Evolutionary conservation across 208 protist species (phyloP).

Genomic region (Trypanosoma boissoni): DNA sequence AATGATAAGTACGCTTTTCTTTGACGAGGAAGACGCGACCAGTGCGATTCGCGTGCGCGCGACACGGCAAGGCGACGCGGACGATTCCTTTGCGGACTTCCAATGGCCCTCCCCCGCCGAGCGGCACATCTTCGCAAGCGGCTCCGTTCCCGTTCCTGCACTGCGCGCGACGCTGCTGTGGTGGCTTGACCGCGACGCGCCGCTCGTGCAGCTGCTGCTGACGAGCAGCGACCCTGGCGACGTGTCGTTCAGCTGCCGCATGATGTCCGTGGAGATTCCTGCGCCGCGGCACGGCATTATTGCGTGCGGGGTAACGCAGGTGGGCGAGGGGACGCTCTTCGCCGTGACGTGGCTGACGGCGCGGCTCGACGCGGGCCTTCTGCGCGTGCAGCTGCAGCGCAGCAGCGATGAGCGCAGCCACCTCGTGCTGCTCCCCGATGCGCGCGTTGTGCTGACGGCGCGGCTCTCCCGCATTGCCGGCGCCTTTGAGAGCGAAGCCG

Average conservation of each 20-base stretch:
- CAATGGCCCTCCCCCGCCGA: background rate
- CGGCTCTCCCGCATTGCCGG: slow-evolving; percentile 23
- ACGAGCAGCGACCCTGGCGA: slow-evolving; percentile 46
- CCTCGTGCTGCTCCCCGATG: slow-evolving; percentile 46
- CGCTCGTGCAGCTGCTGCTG: slow-evolving; percentile 50
- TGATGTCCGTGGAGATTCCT: slow-evolving; percentile 65
- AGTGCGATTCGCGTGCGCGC: slow-evolving; percentile 46
- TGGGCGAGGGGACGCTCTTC: slow-evolving; percentile 39
- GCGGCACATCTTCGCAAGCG: slow-evolving; percentile 17
- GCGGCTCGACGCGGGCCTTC: slow-evolving; percentile 28
- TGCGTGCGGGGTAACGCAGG: slow-evolving; percentile 62
- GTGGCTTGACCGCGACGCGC: slow-evolving; percentile 62
- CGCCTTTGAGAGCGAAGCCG: slow-evolving; percentile 20
- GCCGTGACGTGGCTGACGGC: slow-evolving; percentile 60
- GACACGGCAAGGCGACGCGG: slow-evolving; percentile 5
- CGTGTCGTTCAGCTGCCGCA: slow-evolving; percentile 44
- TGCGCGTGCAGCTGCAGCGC: slow-evolving; percentile 57
- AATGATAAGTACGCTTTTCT: slow-evolving; percentile 81
- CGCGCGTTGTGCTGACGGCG: slow-evolving; percentile 36
- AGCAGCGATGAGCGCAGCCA: slow-evolving; percentile 44
- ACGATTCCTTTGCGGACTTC: background rate
- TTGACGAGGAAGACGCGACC: slow-evolving; percentile 56
- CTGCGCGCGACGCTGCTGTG: slow-evolving; percentile 60
- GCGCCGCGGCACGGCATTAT: slow-evolving; percentile 34
- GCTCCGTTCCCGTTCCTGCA: slow-evolving; percentile 49